Evolutionary conservation across 2,329 filamentous ascomycete species (phyloP), one percentile per base, ranked within the genome.

Genomic region (Trichoderma oligosporum): DNA sequence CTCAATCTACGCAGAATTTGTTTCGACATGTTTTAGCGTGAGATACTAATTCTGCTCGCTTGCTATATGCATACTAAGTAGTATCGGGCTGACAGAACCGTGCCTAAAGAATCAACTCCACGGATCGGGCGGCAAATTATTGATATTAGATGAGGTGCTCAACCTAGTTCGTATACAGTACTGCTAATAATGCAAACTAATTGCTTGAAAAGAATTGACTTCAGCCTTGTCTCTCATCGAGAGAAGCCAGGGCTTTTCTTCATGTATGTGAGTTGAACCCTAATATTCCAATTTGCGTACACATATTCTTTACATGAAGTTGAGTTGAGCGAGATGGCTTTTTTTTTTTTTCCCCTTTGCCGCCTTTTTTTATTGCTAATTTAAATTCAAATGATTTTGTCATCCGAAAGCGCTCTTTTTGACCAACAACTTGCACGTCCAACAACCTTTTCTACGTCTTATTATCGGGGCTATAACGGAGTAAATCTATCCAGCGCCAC

Each of bases 51-150:
- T 9, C 18, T 18, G n/a, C 29, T 25, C n/a, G 38, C 25, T 41
- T 27, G 24, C 39, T 36, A 9, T 18, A 16, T 18, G 51, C 20
- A 20, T 38, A 11, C n/a, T 20, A 11, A 36, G 33, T 27, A 42
- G n/a, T 31, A 11, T 11, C 27, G 27, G 29, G 39, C 51, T 45
- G 39, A 54, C 51, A 36, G 31, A 18, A 16, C 20, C 31, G 9
- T 27, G 20, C 20, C 16, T n/a, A 45, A 20, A 45, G 22, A 25
- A 16, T 29, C 38, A 45, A 31, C 38, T 7, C 29, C 31, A 45
- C 41, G 39, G 39, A 25, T 54, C 41, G 51, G 29, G 51, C 49
- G 49, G 39, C 49, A 54, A 35, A 35, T n/a, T n/a, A n/a, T 36
- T 35, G 33, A 29, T 35, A 25, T 33, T 12, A 14, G 8, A 5